A percentile compares a stretch with the other conserved stretches of the same genome.
phyloP scores from a whole-genome alignment of 495 filamentous ascomycete genomes.

The Tricharina praecox region DNA sequence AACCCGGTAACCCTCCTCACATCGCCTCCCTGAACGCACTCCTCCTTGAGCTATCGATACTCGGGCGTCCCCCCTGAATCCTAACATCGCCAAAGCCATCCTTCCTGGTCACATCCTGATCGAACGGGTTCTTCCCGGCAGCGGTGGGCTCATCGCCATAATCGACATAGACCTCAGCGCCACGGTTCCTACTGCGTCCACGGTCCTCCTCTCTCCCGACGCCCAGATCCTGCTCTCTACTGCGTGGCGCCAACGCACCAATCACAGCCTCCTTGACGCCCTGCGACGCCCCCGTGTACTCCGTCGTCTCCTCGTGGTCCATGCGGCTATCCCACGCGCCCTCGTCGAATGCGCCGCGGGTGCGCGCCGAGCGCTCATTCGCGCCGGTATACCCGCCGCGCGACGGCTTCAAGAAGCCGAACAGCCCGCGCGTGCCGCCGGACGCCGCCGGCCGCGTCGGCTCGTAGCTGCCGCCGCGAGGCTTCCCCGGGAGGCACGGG shows the following conservation, averaged over 20 bases:
- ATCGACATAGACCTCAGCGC: slow-evolving; percentile 3
- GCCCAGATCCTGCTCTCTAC: slow-evolving; percentile 5
- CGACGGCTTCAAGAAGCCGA: slow-evolving; percentile 30
- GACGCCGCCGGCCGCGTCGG: slow-evolving; percentile 31
- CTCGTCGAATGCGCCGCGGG: slow-evolving; percentile 33
- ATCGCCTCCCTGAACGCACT: slow-evolving; percentile 38
- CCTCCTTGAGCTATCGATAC: slow-evolving; percentile 33
- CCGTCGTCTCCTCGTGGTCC: slow-evolving; percentile 32
- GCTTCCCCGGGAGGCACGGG: slow-evolving; percentile 24
- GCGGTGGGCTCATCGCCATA: slow-evolving; percentile 7
- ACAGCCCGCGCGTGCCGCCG: slow-evolving; percentile 22
- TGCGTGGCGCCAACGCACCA: slow-evolving; percentile 1
- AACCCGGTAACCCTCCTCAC: no score
- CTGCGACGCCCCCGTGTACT: slow-evolving; percentile 9
- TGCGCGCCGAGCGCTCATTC: slow-evolving; percentile 15
- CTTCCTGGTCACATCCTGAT: slow-evolving; percentile 18
- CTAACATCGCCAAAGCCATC: slow-evolving; percentile 25
- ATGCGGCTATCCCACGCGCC: slow-evolving; percentile 40
- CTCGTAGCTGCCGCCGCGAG: slow-evolving; percentile 32
- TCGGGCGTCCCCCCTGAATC: slow-evolving; percentile 30
- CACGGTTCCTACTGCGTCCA: slow-evolving; percentile 25
- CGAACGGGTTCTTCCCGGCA: slow-evolving; percentile 15
- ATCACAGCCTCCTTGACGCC: slow-evolving; percentile 1
- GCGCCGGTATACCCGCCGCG: slow-evolving; percentile 28
- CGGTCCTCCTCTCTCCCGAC: slow-evolving; percentile 18